Evolutionary conservation across 768 basidiomycete species (phyloP).

Genomic region (Phanerochaete sordida): DNA sequence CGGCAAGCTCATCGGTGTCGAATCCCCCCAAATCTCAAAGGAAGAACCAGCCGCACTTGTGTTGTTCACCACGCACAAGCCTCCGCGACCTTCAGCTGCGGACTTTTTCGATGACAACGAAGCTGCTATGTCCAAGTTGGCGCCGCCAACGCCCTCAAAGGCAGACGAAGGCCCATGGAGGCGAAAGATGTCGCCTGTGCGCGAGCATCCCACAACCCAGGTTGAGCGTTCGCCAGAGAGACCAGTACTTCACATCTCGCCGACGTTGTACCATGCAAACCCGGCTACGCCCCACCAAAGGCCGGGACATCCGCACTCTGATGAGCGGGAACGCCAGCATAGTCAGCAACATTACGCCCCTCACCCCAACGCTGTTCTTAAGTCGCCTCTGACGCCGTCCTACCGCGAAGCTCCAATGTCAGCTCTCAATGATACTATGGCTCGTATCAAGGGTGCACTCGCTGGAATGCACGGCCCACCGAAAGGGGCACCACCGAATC

Average conservation of each 20-base stretch:
- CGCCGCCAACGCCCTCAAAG: constrained; percentile 20
- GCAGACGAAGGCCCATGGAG: constrained; percentile 44
- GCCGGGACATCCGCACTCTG: background rate
- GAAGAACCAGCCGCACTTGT: constrained; percentile 19
- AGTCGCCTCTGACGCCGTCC: constrained; percentile 24
- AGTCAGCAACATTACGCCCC: background rate
- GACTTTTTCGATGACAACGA: constrained; percentile 66
- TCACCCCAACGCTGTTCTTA: constrained; percentile 7
- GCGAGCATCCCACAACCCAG: background rate
- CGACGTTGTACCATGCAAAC: background rate
- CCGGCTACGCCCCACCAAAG: background rate
- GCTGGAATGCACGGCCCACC: constrained; percentile 56
- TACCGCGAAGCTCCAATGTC: constrained; percentile 61
- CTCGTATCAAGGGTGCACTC: constrained; percentile 79
- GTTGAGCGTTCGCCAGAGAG: background rate
- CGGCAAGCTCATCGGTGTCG: constrained; percentile 58
- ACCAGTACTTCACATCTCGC: constrained; percentile 6
- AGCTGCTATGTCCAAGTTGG: background rate
- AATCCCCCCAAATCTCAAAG: constrained; percentile 20
- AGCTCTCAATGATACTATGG: constrained; percentile 78
- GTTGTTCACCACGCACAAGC: constrained; percentile 22
- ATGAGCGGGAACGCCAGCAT: background rate
- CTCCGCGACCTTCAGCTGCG: constrained; percentile 52
- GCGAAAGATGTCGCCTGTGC: constrained; percentile 23
- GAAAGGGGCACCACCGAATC: too few species aligned